Percentiles rank a stretch among this genome's conserved stretches.
These are phyloP conservation scores for Myxozyma melibiosi DNA, from an alignment of 805 yeast species.

Conservation along the genomic window DNA sequence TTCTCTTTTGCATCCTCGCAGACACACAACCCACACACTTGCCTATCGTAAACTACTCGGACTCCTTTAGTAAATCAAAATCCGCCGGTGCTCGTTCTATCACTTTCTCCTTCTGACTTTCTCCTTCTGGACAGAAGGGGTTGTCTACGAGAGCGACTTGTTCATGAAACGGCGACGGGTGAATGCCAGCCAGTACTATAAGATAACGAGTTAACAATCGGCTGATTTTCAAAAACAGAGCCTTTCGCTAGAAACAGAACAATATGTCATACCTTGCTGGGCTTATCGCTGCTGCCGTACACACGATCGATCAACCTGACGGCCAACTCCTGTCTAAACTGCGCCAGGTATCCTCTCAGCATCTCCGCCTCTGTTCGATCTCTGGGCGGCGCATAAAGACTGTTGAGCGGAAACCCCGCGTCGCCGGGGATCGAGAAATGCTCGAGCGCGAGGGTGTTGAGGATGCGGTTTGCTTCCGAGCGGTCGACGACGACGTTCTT, in stretches of 20 bases:
- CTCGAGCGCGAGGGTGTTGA: conserved; percentile 85
- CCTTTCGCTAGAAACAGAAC: too few species aligned
- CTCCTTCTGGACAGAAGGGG: too few species aligned
- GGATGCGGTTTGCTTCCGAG: conserved; percentile 47
- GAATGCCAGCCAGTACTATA: conserved; percentile 86
- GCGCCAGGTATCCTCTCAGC: conserved; percentile 78
- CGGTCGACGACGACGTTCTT: conserved; percentile 35
- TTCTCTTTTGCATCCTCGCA: too few species aligned
- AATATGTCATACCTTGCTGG: conserved; percentile 59
- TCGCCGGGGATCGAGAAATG: conserved; percentile 93
- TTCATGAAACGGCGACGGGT: conserved; percentile 96
- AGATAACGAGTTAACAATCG: too few species aligned
- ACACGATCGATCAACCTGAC: conserved; percentile 74
- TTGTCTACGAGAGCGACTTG: conserved; percentile 58
- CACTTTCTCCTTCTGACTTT: too few species aligned
- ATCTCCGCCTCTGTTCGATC: conserved; percentile 77
- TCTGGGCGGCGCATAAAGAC: conserved; percentile 70
- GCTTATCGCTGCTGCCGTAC: conserved; percentile 56
- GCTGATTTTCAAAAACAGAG: too few species aligned
- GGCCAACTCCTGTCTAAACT: conserved; percentile 93
- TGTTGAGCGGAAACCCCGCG: conserved; percentile 87
- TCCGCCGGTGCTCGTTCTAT: too few species aligned
- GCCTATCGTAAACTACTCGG: neutral
- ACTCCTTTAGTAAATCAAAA: too few species aligned
- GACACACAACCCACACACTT: too few species aligned